Percentiles rank a stretch among this genome's conserved stretches.
phyloP scores from a whole-genome alignment of 106 monocot genomes.

The Iris macrosiphon region DNA sequence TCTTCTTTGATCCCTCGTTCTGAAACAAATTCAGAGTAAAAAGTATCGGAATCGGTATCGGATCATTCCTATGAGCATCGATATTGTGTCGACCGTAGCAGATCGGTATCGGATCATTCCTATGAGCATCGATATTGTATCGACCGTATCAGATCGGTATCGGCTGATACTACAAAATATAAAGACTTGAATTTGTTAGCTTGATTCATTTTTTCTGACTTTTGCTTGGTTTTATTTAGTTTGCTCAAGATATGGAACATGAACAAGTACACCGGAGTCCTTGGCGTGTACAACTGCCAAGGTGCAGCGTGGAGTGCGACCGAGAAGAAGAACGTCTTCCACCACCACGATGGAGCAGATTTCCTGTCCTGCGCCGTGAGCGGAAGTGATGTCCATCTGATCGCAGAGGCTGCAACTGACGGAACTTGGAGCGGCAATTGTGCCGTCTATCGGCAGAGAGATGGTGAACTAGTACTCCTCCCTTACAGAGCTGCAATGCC shows the following conservation, averaged over 20 bases:
- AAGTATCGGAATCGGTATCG: too few relatives aligned
- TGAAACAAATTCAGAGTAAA: too few relatives aligned
- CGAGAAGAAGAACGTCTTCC: constrained; percentile 84
- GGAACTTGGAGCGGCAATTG: constrained; percentile 72
- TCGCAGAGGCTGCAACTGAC: constrained; percentile 57
- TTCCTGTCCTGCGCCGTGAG: constrained; percentile 43
- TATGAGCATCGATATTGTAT: too few relatives aligned
- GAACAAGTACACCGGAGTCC: constrained; percentile 86
- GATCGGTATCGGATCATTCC: too few relatives aligned
- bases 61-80: too few relatives aligned
- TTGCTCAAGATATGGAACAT: constrained; percentile 99
- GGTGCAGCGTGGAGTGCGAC: constrained; percentile 77
- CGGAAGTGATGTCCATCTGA: constrained; percentile 64
- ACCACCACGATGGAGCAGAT: constrained; percentile 18
- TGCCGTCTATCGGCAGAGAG: constrained; percentile 36
- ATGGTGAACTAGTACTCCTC: constrained; percentile 33
- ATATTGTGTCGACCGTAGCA: too few relatives aligned
- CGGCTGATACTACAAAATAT: too few relatives aligned
- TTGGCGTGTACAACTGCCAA: constrained; percentile 98
- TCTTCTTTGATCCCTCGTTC: too few relatives aligned
- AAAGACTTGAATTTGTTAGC: too few relatives aligned
- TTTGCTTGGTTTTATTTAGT: constrained; percentile 21
- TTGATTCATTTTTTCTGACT: too few relatives aligned
- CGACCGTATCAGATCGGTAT: too few relatives aligned
- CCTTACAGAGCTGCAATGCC: constrained; percentile 35